These are phyloP conservation scores for Eurotiales sp. DNA, from an alignment of 2,329 filamentous ascomycete genomes.

Conservation along the genomic window DNA sequence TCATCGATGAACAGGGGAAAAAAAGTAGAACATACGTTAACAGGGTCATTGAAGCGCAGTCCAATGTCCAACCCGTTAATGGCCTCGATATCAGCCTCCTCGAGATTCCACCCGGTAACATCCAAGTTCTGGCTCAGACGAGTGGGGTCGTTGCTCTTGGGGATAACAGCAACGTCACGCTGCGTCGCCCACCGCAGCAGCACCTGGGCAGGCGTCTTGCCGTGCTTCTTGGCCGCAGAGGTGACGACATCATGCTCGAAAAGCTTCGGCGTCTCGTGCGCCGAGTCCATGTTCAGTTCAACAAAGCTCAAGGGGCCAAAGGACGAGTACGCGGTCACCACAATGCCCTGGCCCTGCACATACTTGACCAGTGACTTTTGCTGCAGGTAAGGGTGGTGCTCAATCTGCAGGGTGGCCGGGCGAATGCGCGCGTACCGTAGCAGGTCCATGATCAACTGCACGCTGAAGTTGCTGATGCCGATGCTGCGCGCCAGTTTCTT, in stretches of 20 bases:
- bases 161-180: slow-evolving; percentile 74
- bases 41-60: slow-evolving; percentile 74
- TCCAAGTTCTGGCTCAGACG: slow-evolving; percentile 64
- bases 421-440: slow-evolving; percentile 71
- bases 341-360: slow-evolving; percentile 65
- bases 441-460: slow-evolving; percentile 71
- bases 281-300: slow-evolving; percentile 69
- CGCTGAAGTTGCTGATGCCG: slow-evolving; percentile 80
- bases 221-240: slow-evolving; percentile 63
- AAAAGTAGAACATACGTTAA: slow-evolving; percentile 53
- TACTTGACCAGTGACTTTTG: slow-evolving; percentile 68
- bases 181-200: slow-evolving; percentile 85
- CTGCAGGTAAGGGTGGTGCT: slow-evolving; percentile 85
- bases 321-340: slow-evolving; percentile 77
- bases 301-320: slow-evolving; percentile 77
- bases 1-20: slow-evolving; percentile 1
- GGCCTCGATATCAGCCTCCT: slow-evolving; percentile 61
- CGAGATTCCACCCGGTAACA: slow-evolving; percentile 63
- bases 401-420: slow-evolving; percentile 77
- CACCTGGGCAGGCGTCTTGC: slow-evolving; percentile 73
- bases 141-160: slow-evolving; percentile 64
- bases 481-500: slow-evolving; percentile 68
- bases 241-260: slow-evolving; percentile 67
- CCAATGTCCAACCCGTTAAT: slow-evolving; percentile 63
- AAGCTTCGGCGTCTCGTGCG: slow-evolving; percentile 62